Evolutionary conservation across 2,329 filamentous ascomycete species (phyloP), one percentile per base, ranked within the genome.

Genomic region (Stachybotrys elegans): DNA sequence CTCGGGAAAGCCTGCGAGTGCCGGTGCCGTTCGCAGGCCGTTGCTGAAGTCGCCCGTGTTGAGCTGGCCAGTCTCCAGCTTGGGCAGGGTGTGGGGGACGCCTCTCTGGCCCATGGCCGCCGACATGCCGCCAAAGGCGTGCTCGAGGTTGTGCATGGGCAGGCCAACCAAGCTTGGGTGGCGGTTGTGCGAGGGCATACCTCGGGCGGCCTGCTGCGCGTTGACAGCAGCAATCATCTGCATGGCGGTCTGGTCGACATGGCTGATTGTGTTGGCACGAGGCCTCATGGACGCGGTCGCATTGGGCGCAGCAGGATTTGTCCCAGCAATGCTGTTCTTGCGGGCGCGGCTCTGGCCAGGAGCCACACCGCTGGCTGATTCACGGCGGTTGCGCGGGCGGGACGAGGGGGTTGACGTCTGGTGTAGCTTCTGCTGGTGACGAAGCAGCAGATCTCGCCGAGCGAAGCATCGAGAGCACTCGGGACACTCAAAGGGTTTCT

Each of bases 341-440:
- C 93, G 86, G 45, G 92, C 88, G 48, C 90, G 79, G 53, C 82
- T 85, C 51, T 83, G 73, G 23, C 76, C 78, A 13, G 80, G 78
- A 6, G 78, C 75, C 8, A 83, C 81, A 48, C 85, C 80, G 43
- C 86, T 88, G 48, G 86, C 86, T 65, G 93, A 97, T 69, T 97
- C 93, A 52, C 93, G 81, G 53, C 92, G 86, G 55, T 89, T 91
- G 56, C 91, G 83, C 37, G 91, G 90, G 48, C 91, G 82, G 37
- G 90, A 85, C 6, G 90, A 90, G 6, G 93, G 87, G 0, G 90
- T 90, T 12, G 88, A 88, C 21, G 89, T 89, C 76, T 95, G 89
- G 64, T 98, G 93, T 39, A 98, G 79, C 75, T 98, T 98, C 74
- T 98, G 93, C 75, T 98, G 93, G 68, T 98, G 93, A 47, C 93